Percentiles rank a stretch among this genome's conserved stretches.
Evolutionary conservation across 202 grass and related monocot species (phyloP).

Genomic region (Zoysia matrella): DNA sequence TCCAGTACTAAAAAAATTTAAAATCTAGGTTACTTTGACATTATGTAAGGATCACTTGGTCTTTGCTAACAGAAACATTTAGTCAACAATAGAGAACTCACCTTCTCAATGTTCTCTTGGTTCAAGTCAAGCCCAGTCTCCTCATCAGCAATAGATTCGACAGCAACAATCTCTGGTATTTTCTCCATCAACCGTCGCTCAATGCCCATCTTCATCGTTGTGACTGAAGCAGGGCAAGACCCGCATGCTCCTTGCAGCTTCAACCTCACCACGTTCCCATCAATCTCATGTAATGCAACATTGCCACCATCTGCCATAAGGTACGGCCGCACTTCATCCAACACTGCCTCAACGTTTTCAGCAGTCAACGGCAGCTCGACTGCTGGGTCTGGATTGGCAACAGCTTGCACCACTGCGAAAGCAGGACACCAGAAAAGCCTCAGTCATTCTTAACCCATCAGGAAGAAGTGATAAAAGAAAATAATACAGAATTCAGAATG

Average conservation of each 20-base stretch:
- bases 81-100: conserved; percentile 26
- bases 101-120: conserved; percentile 90
- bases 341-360: conserved; percentile 87
- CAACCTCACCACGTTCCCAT: conserved; percentile 82
- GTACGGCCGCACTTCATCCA: conserved; percentile 97
- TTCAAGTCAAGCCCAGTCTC: conserved; percentile 94
- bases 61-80: conserved; percentile 17
- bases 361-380: conserved; percentile 76
- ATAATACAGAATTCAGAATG: neutral
- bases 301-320: conserved; percentile 97
- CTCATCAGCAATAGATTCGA: conserved; percentile 80
- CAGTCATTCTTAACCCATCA: neutral
- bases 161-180: conserved; percentile 95
- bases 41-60: neutral
- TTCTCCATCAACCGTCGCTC: conserved; percentile 95
- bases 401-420: conserved; percentile 70
- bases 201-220: conserved; percentile 95
- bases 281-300: conserved; percentile 87
- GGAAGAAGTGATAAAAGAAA: neutral
- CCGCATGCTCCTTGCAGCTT: conserved; percentile 94
- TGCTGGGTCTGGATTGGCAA: conserved; percentile 66
- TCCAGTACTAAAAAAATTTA: conserved; percentile 20
- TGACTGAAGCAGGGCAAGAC: conserved; percentile 92
- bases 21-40: neutral
- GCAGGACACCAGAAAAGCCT: neutral